Conservation (phyloP, 805 yeast species). For the Ogataea degrootiae region DNA sequence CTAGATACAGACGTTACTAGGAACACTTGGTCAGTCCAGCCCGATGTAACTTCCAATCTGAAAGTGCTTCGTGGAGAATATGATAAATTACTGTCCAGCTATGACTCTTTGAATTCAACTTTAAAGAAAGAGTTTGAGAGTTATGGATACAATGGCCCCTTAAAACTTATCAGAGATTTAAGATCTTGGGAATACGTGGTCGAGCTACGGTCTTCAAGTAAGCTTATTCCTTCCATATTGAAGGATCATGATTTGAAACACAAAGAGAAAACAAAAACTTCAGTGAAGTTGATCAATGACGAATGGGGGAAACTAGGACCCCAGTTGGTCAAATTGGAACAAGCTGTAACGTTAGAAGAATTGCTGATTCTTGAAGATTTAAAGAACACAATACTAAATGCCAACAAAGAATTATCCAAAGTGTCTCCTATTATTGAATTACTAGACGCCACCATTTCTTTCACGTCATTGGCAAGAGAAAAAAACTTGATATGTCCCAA, state of each 20-base stretch:
- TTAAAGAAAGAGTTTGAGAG: slow-evolving; percentile 6
- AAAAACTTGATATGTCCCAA: slow-evolving; percentile 61
- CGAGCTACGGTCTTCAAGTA: slow-evolving; percentile 24
- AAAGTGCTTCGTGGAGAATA: slow-evolving; percentile 16
- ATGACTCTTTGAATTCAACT: slow-evolving; percentile 5
- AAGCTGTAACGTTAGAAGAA: slow-evolving; percentile 53
- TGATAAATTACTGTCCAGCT: slow-evolving; percentile 11
- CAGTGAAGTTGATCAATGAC: slow-evolving; percentile 33
- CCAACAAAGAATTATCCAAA: slow-evolving; percentile 42
- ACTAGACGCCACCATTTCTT: slow-evolving; percentile 68
- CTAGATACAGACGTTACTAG: slow-evolving; percentile 23
- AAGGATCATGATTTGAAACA: slow-evolving; percentile 9
- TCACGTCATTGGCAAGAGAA: slow-evolving; percentile 69
- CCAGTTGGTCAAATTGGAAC: slow-evolving; percentile 39
- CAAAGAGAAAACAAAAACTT: slow-evolving; percentile 23
- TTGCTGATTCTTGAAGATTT: slow-evolving; percentile 44
- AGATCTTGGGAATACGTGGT: slow-evolving; percentile 24
- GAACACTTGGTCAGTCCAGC: slow-evolving; percentile 23
- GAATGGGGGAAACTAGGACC: slow-evolving; percentile 54
- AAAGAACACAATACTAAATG: slow-evolving; percentile 39
- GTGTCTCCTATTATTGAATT: slow-evolving; percentile 49
- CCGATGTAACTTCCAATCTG: slow-evolving; percentile 18
- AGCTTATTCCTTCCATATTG: slow-evolving; percentile 15
- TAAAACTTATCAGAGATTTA: slow-evolving; percentile 22
- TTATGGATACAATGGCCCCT: slow-evolving; percentile 23